Percentiles rank a stretch among this genome's conserved stretches.
Evolutionary conservation across 306 rosid genomes (phyloP).

Genomic region (Cicer pinnatifidum): DNA sequence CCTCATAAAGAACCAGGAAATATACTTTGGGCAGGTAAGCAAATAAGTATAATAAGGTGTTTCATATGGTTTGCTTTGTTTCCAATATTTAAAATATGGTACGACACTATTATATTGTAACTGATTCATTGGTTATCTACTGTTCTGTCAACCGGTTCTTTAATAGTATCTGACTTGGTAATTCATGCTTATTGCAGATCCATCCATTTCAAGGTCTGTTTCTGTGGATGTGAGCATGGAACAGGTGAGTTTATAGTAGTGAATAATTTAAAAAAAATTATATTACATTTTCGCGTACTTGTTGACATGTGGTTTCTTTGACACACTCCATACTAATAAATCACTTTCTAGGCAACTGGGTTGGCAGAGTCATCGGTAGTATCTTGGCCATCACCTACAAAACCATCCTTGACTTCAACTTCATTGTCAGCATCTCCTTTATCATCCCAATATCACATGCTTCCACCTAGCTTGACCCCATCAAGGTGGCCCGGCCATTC

Average conservation of each 20-base stretch:
- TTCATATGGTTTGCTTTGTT: slow-evolving; percentile 19
- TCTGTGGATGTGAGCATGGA: slow-evolving; percentile 70
- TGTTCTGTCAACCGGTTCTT: slow-evolving; percentile 34
- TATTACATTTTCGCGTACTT: slow-evolving; percentile 13
- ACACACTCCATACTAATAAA: slow-evolving; percentile 14
- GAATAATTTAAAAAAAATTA: not conserved
- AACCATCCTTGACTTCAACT: slow-evolving; percentile 70
- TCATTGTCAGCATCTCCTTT: slow-evolving; percentile 70
- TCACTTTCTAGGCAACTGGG: slow-evolving; percentile 63
- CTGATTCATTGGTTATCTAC: slow-evolving; percentile 13
- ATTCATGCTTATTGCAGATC: slow-evolving; percentile 57
- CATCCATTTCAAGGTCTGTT: slow-evolving; percentile 63
- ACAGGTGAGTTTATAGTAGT: slow-evolving; percentile 63
- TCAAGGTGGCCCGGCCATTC: slow-evolving; percentile 62
- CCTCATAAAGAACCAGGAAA: slow-evolving; percentile 23
- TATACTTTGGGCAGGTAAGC: slow-evolving; percentile 21
- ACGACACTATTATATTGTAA: slow-evolving; percentile 11
- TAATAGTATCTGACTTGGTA: slow-evolving; percentile 41
- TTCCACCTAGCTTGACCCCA: slow-evolving; percentile 63
- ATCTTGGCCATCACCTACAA: slow-evolving; percentile 64
- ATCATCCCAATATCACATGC: slow-evolving; percentile 62
- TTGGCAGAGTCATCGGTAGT: slow-evolving; percentile 55
- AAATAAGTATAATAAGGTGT: slow-evolving; percentile 10
- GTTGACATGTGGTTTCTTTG: slow-evolving; percentile 30
- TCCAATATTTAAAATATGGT: not conserved